These are phyloP conservation scores for Spirogloea muscicola DNA, from an alignment of 139 green algal genomes.

Conservation along the genomic window DNA sequence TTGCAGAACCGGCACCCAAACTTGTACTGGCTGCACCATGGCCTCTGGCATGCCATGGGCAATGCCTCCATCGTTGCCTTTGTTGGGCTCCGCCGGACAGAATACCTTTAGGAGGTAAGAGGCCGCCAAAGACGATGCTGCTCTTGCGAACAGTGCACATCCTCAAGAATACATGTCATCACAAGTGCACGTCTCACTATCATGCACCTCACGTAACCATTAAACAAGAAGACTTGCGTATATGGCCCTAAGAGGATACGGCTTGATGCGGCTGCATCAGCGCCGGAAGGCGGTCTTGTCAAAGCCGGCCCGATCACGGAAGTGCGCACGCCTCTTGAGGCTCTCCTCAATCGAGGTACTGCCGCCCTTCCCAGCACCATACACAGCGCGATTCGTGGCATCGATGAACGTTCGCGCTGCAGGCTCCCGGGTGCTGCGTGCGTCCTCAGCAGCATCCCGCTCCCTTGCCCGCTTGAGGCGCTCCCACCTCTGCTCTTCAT, in stretches of 20 bases:
- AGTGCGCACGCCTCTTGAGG: constrained; percentile 39
- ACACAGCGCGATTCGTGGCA: constrained; percentile 22
- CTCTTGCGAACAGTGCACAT: no score
- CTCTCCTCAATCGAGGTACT: constrained; percentile 41
- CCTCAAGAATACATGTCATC: neutral
- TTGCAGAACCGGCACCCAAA: neutral
- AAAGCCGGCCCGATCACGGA: constrained; percentile 20
- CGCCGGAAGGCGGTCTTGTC: constrained; percentile 12
- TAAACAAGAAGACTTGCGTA: neutral
- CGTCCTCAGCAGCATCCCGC: constrained; percentile 11
- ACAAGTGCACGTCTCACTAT: neutral
- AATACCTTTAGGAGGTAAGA: no score
- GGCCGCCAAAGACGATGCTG: no score
- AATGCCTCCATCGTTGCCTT: neutral
- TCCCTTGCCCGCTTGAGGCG: constrained; percentile 50
- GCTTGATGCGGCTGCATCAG: no score
- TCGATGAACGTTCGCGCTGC: neutral
- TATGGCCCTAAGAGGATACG: no score
- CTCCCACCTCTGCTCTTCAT: constrained; percentile 61
- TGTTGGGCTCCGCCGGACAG: neutral
- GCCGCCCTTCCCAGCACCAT: constrained; percentile 34
- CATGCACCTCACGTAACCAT: neutral
- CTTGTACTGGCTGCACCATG: constrained; percentile 1
- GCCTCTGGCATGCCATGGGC: neutral
- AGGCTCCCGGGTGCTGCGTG: neutral